Evolutionary conservation across 306 rosid species (phyloP), one percentile per base, ranked within the genome.

Genomic region (Inga laurina): DNA sequence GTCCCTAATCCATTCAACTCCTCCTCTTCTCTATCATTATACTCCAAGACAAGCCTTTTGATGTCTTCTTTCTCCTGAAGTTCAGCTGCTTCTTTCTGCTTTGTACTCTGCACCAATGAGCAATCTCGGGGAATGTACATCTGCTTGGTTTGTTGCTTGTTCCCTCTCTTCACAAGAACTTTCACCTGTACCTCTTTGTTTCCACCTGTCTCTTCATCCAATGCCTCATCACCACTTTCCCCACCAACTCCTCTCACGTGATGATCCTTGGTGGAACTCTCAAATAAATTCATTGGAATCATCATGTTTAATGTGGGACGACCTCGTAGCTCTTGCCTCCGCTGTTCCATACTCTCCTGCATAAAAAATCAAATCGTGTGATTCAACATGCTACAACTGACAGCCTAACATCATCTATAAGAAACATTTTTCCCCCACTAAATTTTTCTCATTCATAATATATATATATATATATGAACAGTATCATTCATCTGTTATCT

Each of bases 291-390:
- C 95, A 97, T 92, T 3, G 99, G 99, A 89, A 97, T 90, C 93
- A 89, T 93, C 99, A 97, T 97, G 81, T 94, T 97, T 89, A 92
- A 86, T 0, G 97, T 83, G 19, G 99, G 99, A 57, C 99, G 95
- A 54, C 97, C 95, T 14, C 97, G 89, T 57, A 97, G 84, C 78
- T 97, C 99, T 88, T 70, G 97, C 84, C 97, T 84, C 4, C 99
- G 93, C 83, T 92, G 95, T 80, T 97, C 99, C 99, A 97, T 91
- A 86, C 99, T 97, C 88, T 97, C 99, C 99, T 97, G 93, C 84
- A 87, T 27, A 81, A 75, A 27, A 7, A 77, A 83, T 57, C 74
- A 86, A 74, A 76, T 24, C 73, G 61, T 74, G 70, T 15, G 61
- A 22, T 8, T 65, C 52, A 83, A 72, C 79, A 78, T 35, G 62